Percentiles rank a stretch among this genome's conserved stretches.
Conservation (phyloP, 306 rosid genomes). For the Citrullus amarus region DNA sequence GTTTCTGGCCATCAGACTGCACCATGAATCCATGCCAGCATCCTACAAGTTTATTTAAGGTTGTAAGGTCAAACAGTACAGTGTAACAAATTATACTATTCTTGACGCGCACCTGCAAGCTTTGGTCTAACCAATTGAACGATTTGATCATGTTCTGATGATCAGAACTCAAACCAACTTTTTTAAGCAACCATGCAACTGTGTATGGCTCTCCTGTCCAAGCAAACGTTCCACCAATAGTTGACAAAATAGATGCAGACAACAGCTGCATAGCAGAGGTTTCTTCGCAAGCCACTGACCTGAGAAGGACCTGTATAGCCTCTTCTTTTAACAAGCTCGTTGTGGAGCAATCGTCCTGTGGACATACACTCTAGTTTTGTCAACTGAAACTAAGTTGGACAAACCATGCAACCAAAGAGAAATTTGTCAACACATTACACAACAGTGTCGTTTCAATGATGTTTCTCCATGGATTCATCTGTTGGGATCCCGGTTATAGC, state of each 20-base stretch:
- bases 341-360: conserved; percentile 38
- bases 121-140: conserved; percentile 49
- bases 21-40: conserved; percentile 55
- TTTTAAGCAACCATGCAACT: conserved; percentile 64
- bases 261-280: conserved; percentile 33
- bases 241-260: conserved; percentile 63
- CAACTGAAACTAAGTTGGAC: not conserved
- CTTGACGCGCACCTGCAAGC: conserved; percentile 40
- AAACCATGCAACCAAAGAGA: not conserved
- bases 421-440: not conserved
- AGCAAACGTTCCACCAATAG: conserved; percentile 58
- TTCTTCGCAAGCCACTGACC: conserved; percentile 45
- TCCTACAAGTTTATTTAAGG: conserved; percentile 43
- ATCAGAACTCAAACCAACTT: conserved; percentile 47
- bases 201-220: conserved; percentile 78
- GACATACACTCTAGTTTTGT: not conserved
- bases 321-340: conserved; percentile 40
- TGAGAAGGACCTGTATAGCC: conserved; percentile 43
- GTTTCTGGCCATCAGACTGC: conserved; percentile 43
- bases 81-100: not conserved
- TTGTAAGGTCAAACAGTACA: not conserved
- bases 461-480: not conserved
- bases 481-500: not conserved
- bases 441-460: not conserved
- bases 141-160: conserved; percentile 53